These are phyloP conservation scores for Geranium incanum DNA, from an alignment of 441 rosid genomes.

Conservation along the genomic window DNA sequence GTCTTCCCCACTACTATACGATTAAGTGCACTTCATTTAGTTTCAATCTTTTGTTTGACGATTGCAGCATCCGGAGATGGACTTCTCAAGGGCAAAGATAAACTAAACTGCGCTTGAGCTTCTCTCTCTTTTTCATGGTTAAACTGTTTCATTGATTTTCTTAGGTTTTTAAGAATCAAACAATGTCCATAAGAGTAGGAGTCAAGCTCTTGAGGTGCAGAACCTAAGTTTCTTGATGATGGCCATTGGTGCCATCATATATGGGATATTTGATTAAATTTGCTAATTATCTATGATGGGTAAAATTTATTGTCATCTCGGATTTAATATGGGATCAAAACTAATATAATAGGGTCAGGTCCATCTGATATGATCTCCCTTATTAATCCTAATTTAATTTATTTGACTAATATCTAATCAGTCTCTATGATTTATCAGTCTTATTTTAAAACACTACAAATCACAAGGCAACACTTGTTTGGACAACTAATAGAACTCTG, in stretches of 20 bases:
- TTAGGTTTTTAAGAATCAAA: background rate
- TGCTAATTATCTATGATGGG: background rate
- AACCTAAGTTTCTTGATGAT: background rate
- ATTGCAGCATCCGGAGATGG: constrained; percentile 90
- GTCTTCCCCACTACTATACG: background rate
- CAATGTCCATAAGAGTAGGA: background rate
- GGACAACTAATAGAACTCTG: too few relatives aligned
- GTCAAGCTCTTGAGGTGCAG: background rate
- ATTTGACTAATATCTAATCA: too few relatives aligned
- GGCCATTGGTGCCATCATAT: background rate
- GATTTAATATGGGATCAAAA: too few relatives aligned
- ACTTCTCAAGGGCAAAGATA: constrained; percentile 69
- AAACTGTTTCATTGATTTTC: background rate
- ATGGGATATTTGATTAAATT: background rate
- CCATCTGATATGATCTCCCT: too few relatives aligned
- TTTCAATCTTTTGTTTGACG: constrained; percentile 1
- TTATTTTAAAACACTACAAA: too few relatives aligned
- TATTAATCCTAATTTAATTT: too few relatives aligned
- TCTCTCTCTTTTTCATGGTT: background rate
- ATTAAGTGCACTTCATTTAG: background rate
- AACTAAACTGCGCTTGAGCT: constrained; percentile 18
- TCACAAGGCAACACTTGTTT: too few relatives aligned
- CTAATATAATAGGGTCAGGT: too few relatives aligned
- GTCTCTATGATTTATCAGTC: too few relatives aligned
- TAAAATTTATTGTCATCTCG: background rate